Conservation (phyloP, 1,139 yeast species). For the Yamadazyma oceani region DNA sequence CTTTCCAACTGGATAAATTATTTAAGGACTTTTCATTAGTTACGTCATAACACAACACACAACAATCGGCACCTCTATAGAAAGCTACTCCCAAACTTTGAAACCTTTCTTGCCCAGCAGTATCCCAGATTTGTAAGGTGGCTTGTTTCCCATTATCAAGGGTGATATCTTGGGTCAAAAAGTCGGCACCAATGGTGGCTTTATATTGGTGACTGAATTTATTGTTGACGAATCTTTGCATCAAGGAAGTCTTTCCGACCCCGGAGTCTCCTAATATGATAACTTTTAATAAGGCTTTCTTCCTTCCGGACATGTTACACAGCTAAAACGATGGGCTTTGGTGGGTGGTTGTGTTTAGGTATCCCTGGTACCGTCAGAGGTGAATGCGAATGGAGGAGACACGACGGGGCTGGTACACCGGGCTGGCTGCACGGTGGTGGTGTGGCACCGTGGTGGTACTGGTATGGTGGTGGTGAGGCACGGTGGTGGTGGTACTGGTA, state of each 20-base stretch:
- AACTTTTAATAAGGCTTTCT: slow-evolving; percentile 89
- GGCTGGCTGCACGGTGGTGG: too few species aligned
- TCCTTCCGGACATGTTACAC: slow-evolving; percentile 70
- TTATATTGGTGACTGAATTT: slow-evolving; percentile 95
- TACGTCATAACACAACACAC: slow-evolving; percentile 93
- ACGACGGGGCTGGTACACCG: too few species aligned
- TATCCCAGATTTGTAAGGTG: slow-evolving; percentile 94
- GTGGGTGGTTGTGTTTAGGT: too few species aligned
- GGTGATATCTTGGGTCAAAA: slow-evolving; percentile 83
- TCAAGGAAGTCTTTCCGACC: slow-evolving; percentile 94
- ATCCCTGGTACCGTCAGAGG: too few species aligned
- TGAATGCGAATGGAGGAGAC: neutral
- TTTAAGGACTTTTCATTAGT: slow-evolving; percentile 92
- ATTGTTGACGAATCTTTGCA: slow-evolving; percentile 94
- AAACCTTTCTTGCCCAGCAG: slow-evolving; percentile 98
- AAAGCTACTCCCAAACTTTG: slow-evolving; percentile 97
- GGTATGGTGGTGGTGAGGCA: too few species aligned
- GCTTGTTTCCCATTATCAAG: slow-evolving; percentile 77
- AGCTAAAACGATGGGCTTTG: too few species aligned
- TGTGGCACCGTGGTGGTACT: too few species aligned
- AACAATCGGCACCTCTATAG: slow-evolving; percentile 97
- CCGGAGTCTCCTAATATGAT: slow-evolving; percentile 97
- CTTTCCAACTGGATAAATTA: slow-evolving; percentile 88
- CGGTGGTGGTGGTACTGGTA: too few species aligned
- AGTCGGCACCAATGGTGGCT: slow-evolving; percentile 98